Evolutionary conservation across 1,284 basidiomycete species (phyloP).

Genomic region (Rhodotorula sp.): DNA sequence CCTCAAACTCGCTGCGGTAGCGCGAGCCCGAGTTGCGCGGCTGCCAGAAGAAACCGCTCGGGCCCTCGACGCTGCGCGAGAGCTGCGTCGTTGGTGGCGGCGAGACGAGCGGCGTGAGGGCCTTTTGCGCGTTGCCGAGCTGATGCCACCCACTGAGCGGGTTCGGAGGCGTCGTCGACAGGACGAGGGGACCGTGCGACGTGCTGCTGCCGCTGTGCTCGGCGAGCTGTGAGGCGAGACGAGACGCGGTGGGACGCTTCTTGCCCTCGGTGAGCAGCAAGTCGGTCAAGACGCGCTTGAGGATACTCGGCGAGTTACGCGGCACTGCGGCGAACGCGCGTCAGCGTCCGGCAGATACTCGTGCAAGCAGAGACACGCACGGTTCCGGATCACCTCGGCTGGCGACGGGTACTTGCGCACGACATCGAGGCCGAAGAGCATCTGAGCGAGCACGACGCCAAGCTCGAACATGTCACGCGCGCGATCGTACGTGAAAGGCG

Average conservation of each 20-base stretch:
- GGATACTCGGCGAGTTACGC: constrained; percentile 18
- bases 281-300: constrained; percentile 34
- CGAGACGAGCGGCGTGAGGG: constrained; percentile 21
- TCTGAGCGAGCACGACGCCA: constrained; percentile 43
- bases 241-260: constrained; percentile 29
- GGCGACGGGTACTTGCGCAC: constrained; percentile 32
- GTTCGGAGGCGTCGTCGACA: constrained; percentile 37
- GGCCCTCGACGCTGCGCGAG: constrained; percentile 26
- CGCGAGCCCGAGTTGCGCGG: constrained; percentile 35
- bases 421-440: constrained; percentile 43
- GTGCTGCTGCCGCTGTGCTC: constrained; percentile 33
- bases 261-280: constrained; percentile 39
- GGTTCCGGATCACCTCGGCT: constrained; percentile 33
- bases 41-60: constrained; percentile 45
- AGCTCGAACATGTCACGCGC: constrained; percentile 44
- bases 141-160: constrained; percentile 12
- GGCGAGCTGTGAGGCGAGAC: constrained; percentile 22
- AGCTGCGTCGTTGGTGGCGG: constrained; percentile 17
- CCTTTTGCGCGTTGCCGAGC: not conserved
- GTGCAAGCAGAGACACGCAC: not conserved
- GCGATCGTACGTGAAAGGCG: constrained; percentile 42
- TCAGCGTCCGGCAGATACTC: too few relatives aligned
- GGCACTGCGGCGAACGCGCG: not conserved
- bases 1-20: constrained; percentile 45
- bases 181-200: constrained; percentile 1